Evolutionary conservation across 2,329 filamentous ascomycete genomes (phyloP).

Genomic region (Penicillium sp.): DNA sequence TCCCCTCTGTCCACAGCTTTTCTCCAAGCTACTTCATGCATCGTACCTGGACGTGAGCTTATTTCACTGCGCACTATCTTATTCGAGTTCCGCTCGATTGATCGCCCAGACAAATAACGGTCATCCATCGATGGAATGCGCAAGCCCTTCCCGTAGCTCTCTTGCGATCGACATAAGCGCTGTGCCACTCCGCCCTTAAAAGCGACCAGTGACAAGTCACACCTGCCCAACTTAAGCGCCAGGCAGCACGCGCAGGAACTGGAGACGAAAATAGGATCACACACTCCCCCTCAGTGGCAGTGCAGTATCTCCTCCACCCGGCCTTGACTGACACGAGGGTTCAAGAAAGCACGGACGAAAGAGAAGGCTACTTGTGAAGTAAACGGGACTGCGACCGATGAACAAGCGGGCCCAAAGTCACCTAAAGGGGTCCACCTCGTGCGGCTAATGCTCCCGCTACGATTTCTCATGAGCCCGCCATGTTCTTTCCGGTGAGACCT

Average conservation of each 20-base stretch:
- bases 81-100: slow-evolving; percentile 1
- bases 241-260: slow-evolving; percentile 28
- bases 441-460: slow-evolving; percentile 23
- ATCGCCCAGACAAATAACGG: not conserved
- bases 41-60: slow-evolving; percentile 18
- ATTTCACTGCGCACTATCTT: slow-evolving; percentile 11
- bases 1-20: slow-evolving; percentile 7
- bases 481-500: slow-evolving; percentile 45
- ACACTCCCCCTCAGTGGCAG: slow-evolving; percentile 15
- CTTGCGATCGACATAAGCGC: slow-evolving; percentile 37
- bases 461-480: slow-evolving; percentile 34
- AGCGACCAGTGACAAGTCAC: slow-evolving; percentile 32
- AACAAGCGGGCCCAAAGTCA: slow-evolving; percentile 23
- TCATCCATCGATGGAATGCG: slow-evolving; percentile 30
- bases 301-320: not conserved
- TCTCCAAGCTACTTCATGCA: slow-evolving; percentile 6
- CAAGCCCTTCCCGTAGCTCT: slow-evolving; percentile 27
- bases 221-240: slow-evolving; percentile 37
- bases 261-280: slow-evolving; percentile 27
- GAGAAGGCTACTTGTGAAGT: not conserved
- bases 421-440: slow-evolving; percentile 30
- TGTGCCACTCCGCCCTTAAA: slow-evolving; percentile 21
- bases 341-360: slow-evolving; percentile 19
- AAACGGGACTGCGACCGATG: slow-evolving; percentile 19
- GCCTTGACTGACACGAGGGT: not conserved